Conservation (phyloP, 108 stramenopile species). For the Skeletonema potamos region DNA sequence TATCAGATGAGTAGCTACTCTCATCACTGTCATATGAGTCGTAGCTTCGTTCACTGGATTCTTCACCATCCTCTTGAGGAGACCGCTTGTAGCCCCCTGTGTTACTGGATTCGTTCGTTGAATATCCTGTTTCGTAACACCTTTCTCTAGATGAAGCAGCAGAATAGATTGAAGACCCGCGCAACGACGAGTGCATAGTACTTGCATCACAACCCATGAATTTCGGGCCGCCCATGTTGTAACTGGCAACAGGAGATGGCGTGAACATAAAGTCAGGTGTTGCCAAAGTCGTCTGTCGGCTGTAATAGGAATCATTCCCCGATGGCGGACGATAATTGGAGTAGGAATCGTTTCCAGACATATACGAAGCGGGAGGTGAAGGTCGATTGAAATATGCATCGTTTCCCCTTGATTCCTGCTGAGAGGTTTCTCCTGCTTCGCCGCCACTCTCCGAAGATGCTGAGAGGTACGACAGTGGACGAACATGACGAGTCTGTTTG, state of each 20-base stretch:
- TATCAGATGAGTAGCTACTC: conserved; percentile 14
- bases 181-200: conserved; percentile 1
- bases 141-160: not conserved
- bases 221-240: not conserved
- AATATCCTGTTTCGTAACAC: not conserved
- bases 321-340: not conserved
- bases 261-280: not conserved
- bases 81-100: not conserved
- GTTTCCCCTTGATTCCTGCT: not conserved
- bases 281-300: not conserved
- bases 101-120: not conserved
- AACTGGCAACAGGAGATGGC: not conserved
- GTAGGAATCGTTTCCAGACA: not conserved
- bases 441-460: conserved; percentile 18
- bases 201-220: not conserved
- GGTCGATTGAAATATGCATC: not conserved
- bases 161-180: not conserved
- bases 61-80: not conserved
- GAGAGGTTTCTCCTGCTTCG: not conserved
- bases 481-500: not conserved
- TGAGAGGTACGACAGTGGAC: conserved; percentile 23
- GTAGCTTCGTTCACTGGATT: conserved; percentile 19
- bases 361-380: not conserved
- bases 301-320: not conserved
- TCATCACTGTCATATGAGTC: conserved; percentile 8